A percentile compares a stretch with the other conserved stretches of the same genome.
Conservation (phyloP, 1,139 yeast genomes). For the Pichia sp. region DNA sequence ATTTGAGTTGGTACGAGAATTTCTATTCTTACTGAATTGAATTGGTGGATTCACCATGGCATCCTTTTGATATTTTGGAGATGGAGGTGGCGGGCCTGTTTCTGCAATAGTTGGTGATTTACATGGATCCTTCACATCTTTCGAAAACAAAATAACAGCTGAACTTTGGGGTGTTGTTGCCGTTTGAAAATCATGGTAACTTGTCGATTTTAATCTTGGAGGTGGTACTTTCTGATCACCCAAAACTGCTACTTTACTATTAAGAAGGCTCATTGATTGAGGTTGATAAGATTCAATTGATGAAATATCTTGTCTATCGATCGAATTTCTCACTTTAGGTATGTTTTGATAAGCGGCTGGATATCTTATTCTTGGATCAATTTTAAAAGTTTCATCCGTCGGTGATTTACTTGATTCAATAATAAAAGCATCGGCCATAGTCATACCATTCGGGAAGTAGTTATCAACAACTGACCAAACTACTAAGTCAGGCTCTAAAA, state of each 20-base stretch:
- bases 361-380: neutral
- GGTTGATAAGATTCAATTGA: neutral
- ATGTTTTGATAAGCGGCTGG: neutral
- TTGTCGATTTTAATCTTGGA: constrained; percentile 21
- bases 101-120: constrained; percentile 17
- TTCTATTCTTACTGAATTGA: neutral
- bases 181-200: constrained; percentile 1
- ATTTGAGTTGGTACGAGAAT: neutral
- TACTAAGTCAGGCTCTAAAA: constrained; percentile 59
- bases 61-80: constrained; percentile 4
- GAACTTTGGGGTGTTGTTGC: constrained; percentile 19
- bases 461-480: constrained; percentile 57
- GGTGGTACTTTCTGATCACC: constrained; percentile 28
- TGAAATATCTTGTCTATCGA: constrained; percentile 2
- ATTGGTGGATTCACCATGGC: neutral
- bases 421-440: constrained; percentile 59
- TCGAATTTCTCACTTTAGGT: neutral
- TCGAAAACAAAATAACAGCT: constrained; percentile 29
- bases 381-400: constrained; percentile 2
- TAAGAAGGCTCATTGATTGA: neutral
- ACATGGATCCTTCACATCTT: constrained; percentile 19
- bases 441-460: constrained; percentile 64
- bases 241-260: constrained; percentile 23
- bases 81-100: constrained; percentile 9
- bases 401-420: constrained; percentile 33